These are phyloP conservation scores for Chlorella sp. DNA, from an alignment of 139 green algal species.

Conservation along the genomic window DNA sequence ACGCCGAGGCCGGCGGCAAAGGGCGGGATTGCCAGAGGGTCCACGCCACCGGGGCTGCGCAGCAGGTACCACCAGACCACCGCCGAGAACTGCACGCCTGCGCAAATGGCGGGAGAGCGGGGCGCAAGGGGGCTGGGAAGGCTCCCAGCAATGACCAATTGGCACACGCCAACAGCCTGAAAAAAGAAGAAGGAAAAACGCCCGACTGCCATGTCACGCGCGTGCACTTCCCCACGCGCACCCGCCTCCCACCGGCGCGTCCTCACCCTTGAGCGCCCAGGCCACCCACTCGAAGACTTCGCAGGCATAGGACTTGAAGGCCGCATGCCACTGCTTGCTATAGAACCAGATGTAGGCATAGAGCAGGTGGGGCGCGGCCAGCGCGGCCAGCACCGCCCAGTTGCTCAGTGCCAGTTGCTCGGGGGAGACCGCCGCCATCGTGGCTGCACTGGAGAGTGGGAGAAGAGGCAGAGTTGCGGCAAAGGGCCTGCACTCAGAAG, in stretches of 20 bases:
- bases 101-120: too few species aligned
- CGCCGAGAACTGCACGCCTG: conserved; percentile 37
- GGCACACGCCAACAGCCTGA: too few species aligned
- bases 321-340: conserved; percentile 40
- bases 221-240: too few species aligned
- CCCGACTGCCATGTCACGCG: not conserved
- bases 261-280: conserved; percentile 57
- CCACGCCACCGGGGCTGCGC: conserved; percentile 37
- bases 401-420: conserved; percentile 18
- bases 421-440: too few species aligned
- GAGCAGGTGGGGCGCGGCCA: conserved; percentile 67
- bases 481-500: too few species aligned
- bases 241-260: too few species aligned
- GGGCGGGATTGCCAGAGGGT: conserved; percentile 36
- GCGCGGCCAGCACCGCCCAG: conserved; percentile 11
- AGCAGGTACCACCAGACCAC: conserved; percentile 53
- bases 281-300: conserved; percentile 54
- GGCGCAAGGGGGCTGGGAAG: too few species aligned
- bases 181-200: not conserved
- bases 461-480: too few species aligned
- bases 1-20: conserved; percentile 30
- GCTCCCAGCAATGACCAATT: too few species aligned
- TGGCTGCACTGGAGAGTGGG: too few species aligned
- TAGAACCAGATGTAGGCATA: conserved; percentile 77
- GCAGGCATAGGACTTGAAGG: conserved; percentile 53